These are phyloP conservation scores for Cafeteria roenbergensis DNA, from an alignment of 108 stramenopile genomes.

Conservation along the genomic window DNA sequence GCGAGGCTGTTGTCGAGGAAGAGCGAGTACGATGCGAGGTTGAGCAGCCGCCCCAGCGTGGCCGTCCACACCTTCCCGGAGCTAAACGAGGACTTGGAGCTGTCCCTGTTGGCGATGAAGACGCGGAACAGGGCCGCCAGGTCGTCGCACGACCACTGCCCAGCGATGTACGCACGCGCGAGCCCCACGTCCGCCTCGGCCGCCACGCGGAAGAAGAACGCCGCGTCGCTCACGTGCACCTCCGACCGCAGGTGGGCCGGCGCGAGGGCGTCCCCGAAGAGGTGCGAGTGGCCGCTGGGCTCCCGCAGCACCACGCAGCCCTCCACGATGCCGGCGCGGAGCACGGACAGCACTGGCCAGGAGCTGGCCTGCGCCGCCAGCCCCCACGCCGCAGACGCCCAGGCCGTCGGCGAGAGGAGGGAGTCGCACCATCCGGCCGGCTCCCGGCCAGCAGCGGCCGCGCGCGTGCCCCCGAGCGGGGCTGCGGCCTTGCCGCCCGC, in stretches of 20 bases:
- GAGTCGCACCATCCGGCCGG: too few relatives aligned
- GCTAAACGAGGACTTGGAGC: slow-evolving; percentile 45
- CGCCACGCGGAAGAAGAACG: slow-evolving; percentile 1
- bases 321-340: not conserved
- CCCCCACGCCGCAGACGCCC: too few relatives aligned
- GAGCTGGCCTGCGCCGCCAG: not conserved
- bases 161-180: slow-evolving; percentile 16
- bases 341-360: not conserved
- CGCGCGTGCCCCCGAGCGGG: too few relatives aligned
- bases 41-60: slow-evolving; percentile 62
- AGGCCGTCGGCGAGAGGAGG: too few relatives aligned
- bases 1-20: slow-evolving; percentile 73
- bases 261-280: slow-evolving; percentile 9
- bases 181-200: slow-evolving; percentile 19
- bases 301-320: slow-evolving; percentile 17
- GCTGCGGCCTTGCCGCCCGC: too few relatives aligned
- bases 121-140: slow-evolving; percentile 60
- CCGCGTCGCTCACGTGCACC: slow-evolving; percentile 1
- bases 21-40: slow-evolving; percentile 66
- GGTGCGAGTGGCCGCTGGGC: slow-evolving; percentile 8
- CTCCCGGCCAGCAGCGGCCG: too few relatives aligned
- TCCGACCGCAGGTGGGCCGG: not conserved
- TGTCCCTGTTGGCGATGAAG: slow-evolving; percentile 70
- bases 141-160: slow-evolving; percentile 34
- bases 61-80: slow-evolving; percentile 59